Base-by-base conservation (phyloP, 1,284 basidiomycete species). In the Inonotus obliquus region DNA sequence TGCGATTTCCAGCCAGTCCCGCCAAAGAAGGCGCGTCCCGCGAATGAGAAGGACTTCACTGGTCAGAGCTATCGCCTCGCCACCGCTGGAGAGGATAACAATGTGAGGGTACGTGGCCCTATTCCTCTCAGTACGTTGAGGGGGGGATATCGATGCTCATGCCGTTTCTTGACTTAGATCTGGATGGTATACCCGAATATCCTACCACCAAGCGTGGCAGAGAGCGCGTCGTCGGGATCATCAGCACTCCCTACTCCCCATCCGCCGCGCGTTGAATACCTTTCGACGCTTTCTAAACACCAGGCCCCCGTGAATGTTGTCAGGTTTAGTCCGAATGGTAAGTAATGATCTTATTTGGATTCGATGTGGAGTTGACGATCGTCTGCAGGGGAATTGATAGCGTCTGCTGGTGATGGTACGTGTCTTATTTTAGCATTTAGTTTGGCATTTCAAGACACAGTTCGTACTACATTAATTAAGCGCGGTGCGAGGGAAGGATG, bases 251-350 rank as follows among this genome's bases (percentile, higher is more conserved):
- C 76, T 63, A 74, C 77, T 23, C 76, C 84, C 38, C 84, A 91
- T 61, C 87, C 90, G 1, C 92, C 96, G n/a, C 85, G 94, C 60
- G 91, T 96, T 55, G 97, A 99, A 72, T 99, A 98, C 72, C 86
- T 98, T 27, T 90, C 97, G 1, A 99, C 96, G 0, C 83, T 99
- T 57, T 89, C 83, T 68, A 87, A 94, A 70, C 96, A 99, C 75
- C 94, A 93, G 11, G 94, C 93, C 23, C 87, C 95, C 4, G 96
- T 99, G 65, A 99, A 99, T 67, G 96, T 97, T 14, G 96, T 97
- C 25, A 82, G 96, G 52, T 99, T 94, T 77, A 96, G 92, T 69
- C 96, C 96, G 7, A 94, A 91, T 69, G 96, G 96, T 88, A 71
- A 68, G 83, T 77, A 38, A 39, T 14, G 35, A 19, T n/a, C 19